Conservation (phyloP, 768 basidiomycete species). For the Polyporus arcularius region DNA sequence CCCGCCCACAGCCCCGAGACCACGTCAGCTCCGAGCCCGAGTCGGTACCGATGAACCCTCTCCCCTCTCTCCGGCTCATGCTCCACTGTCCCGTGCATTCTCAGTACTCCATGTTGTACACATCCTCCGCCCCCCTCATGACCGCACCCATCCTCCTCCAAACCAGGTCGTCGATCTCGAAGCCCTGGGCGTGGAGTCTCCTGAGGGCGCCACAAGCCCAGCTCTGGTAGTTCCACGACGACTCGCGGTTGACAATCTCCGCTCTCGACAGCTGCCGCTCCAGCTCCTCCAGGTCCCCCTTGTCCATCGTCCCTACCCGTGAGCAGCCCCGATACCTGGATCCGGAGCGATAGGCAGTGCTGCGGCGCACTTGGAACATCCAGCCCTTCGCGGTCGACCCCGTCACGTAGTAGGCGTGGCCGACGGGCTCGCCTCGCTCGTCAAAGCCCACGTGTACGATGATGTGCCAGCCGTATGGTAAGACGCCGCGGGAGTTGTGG, state of each 20-base stretch:
- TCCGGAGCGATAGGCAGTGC: background rate
- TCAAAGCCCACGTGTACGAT: constrained; percentile 4
- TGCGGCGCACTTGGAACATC: background rate
- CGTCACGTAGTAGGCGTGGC: constrained; percentile 7
- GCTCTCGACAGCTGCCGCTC: background rate
- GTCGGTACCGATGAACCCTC: background rate
- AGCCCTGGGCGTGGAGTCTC: background rate
- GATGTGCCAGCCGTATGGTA: constrained; percentile 12
- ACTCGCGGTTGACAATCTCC: background rate
- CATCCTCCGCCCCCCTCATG: background rate
- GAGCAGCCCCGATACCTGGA: background rate
- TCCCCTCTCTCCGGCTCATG: background rate
- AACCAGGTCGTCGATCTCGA: background rate
- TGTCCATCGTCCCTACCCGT: background rate
- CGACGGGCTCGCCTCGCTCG: background rate
- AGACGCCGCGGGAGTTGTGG: background rate
- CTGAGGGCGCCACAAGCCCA: constrained; percentile 4
- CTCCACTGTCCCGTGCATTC: background rate
- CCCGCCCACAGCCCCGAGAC: no score
- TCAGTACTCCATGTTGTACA: background rate
- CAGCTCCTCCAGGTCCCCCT: background rate
- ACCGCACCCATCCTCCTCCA: background rate
- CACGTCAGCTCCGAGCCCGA: background rate
- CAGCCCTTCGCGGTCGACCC: background rate
- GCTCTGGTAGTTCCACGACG: background rate